These are phyloP conservation scores for Calendula officinalis DNA, from an alignment of 129 eudicot genomes.

Conservation along the genomic window DNA sequence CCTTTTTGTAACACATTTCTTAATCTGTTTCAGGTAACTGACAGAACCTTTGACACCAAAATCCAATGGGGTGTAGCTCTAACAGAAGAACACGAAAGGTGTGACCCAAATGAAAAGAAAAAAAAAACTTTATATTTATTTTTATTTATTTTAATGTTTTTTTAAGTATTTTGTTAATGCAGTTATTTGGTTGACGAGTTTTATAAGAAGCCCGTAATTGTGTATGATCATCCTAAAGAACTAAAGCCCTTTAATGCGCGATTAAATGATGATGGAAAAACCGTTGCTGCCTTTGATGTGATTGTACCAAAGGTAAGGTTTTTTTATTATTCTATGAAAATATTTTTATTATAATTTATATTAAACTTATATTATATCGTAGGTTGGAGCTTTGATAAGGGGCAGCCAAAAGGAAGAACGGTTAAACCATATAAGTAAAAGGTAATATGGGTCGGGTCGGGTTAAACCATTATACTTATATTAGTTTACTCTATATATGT, in stretches of 20 bases:
- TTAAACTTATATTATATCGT: conserved; percentile 13
- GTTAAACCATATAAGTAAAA: conserved; percentile 40
- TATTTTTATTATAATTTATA: background rate
- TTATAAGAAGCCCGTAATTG: conserved; percentile 60
- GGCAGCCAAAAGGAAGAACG: conserved; percentile 98
- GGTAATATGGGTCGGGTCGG: conserved; percentile 37
- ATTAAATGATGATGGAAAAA: conserved; percentile 69
- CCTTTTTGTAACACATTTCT: background rate
- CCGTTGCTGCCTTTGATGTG: conserved; percentile 79
- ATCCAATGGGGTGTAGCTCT: conserved; percentile 55
- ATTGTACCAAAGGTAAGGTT: conserved; percentile 79
- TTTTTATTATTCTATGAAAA: background rate
- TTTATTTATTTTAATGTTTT: background rate
- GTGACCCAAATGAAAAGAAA: background rate
- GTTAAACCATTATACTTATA: background rate
- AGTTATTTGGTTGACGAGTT: conserved; percentile 78
- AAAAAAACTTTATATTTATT: background rate
- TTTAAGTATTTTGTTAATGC: conserved; percentile 2
- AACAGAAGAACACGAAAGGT: conserved; percentile 91
- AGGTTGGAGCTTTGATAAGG: conserved; percentile 81
- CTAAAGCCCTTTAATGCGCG: conserved; percentile 73
- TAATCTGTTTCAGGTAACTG: conserved; percentile 41
- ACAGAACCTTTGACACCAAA: conserved; percentile 44
- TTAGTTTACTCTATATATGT: background rate
- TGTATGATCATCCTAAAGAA: conserved; percentile 71